Conservation (phyloP, 2,329 filamentous ascomycete species). For the Talaromyces marneffei region DNA sequence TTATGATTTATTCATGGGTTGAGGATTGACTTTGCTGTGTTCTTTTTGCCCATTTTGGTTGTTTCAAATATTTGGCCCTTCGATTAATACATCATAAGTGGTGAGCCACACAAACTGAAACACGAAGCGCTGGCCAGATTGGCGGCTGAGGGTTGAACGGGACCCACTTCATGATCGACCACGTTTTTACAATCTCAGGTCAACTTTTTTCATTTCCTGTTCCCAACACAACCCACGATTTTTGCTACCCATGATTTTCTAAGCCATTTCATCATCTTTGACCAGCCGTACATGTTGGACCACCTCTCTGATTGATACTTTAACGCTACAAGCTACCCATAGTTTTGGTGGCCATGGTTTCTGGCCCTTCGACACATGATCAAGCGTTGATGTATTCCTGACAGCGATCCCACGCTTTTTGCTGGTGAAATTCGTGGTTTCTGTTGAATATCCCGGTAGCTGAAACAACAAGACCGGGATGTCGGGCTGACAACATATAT, state of each 20-base stretch:
- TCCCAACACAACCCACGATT: not conserved
- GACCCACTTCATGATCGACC: not conserved
- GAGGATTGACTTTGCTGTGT: too few species aligned
- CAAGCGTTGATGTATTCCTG: not conserved
- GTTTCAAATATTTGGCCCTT: too few species aligned
- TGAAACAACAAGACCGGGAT: not conserved
- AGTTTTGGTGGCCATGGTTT: not conserved
- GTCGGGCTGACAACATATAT: not conserved
- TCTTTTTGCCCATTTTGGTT: too few species aligned
- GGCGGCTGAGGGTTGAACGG: too few species aligned
- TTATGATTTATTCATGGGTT: too few species aligned
- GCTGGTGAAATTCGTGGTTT: not conserved
- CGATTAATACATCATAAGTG: too few species aligned
- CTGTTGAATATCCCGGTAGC: not conserved
- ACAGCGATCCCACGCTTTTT: not conserved
- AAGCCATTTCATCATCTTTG: not conserved
- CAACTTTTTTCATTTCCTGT: not conserved
- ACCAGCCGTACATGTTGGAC: not conserved
- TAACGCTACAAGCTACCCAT: not conserved
- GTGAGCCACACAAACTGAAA: too few species aligned
- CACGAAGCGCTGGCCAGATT: too few species aligned
- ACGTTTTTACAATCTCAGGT: not conserved
- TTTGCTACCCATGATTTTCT: not conserved
- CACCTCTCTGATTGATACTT: not conserved
- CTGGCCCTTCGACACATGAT: not conserved